phyloP scores from a whole-genome alignment of 208 protist genomes.

The Endotrypanum monterogeii region DNA sequence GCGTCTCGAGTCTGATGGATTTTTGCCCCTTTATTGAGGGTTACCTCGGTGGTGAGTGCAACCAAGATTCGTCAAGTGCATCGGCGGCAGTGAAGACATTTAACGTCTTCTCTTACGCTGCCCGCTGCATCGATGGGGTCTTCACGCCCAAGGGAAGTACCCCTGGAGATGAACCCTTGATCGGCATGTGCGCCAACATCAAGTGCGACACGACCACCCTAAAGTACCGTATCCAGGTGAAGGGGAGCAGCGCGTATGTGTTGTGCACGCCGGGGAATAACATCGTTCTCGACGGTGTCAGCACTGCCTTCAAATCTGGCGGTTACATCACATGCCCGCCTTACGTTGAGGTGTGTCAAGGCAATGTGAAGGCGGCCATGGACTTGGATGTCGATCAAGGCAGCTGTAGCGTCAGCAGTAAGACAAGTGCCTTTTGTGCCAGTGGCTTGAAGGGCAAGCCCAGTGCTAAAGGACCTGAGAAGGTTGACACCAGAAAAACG shows the following conservation, averaged over 20 bases:
- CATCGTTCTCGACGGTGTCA: not conserved
- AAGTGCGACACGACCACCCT: not conserved
- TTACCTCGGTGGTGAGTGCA: not conserved
- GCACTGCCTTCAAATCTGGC: not conserved
- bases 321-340: slow-evolving; percentile 1
- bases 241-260: not conserved
- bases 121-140: slow-evolving; percentile 5
- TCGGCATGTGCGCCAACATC: slow-evolving; percentile 7
- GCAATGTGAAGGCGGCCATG: not conserved
- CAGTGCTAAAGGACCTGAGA: too few relatives aligned
- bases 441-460: too few relatives aligned
- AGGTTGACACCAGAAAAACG: too few relatives aligned
- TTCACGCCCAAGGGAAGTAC: not conserved
- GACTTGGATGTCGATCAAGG: too few relatives aligned
- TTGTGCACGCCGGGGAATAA: not conserved
- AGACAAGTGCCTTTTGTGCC: too few relatives aligned
- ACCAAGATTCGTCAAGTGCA: not conserved
- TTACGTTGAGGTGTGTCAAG: slow-evolving; percentile 7
- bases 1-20: not conserved
- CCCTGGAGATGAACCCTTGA: not conserved
- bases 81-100: fast-evolving
- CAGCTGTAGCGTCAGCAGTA: too few relatives aligned
- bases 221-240: slow-evolving; percentile 1
- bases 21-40: not conserved
- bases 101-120: not conserved